Percentiles rank a stretch among this genome's conserved stretches.
Evolutionary conservation across 108 stramenopile genomes (phyloP).

Genomic region (Craspedostauros australis): DNA sequence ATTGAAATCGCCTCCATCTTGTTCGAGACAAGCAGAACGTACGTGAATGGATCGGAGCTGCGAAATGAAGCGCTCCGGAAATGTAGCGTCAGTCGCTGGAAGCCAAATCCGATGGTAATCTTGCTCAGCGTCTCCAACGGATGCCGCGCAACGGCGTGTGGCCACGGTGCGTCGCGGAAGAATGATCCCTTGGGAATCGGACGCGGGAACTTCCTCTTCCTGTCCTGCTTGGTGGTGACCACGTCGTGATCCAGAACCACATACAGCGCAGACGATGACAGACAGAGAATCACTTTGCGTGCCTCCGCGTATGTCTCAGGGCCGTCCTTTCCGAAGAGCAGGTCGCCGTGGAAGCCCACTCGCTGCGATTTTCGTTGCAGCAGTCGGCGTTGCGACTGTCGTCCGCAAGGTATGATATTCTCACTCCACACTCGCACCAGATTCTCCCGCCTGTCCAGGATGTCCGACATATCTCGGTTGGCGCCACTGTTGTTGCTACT

Average conservation of each 20-base stretch:
- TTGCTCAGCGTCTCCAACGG: slow-evolving; percentile 41
- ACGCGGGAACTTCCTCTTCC: slow-evolving; percentile 53
- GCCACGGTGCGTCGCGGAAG: slow-evolving; percentile 67
- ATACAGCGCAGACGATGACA: slow-evolving; percentile 58
- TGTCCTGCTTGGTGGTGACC: slow-evolving; percentile 19
- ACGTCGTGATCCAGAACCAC: slow-evolving; percentile 56
- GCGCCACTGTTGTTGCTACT: background rate
- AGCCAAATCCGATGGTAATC: slow-evolving; percentile 80
- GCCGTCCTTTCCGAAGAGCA: slow-evolving; percentile 17
- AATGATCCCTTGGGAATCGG: slow-evolving; percentile 45
- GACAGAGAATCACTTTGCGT: slow-evolving; percentile 58
- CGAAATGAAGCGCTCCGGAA: slow-evolving; percentile 37
- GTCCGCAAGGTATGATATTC: slow-evolving; percentile 68
- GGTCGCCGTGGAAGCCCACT: slow-evolving; percentile 74
- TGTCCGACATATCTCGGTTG: background rate
- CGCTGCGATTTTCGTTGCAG: slow-evolving; percentile 37
- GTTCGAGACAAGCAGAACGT: slow-evolving; percentile 64
- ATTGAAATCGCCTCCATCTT: slow-evolving; percentile 55
- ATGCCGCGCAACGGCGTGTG: slow-evolving; percentile 72
- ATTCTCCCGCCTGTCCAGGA: slow-evolving; percentile 35
- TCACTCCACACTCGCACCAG: slow-evolving; percentile 73
- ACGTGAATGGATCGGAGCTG: slow-evolving; percentile 50
- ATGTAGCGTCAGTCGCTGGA: slow-evolving; percentile 68
- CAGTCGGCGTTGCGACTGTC: slow-evolving; percentile 47
- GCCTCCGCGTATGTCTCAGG: slow-evolving; percentile 47